Evolutionary conservation across 2,329 filamentous ascomycete genomes (phyloP).

Genomic region (Exophiala oligosperma): DNA sequence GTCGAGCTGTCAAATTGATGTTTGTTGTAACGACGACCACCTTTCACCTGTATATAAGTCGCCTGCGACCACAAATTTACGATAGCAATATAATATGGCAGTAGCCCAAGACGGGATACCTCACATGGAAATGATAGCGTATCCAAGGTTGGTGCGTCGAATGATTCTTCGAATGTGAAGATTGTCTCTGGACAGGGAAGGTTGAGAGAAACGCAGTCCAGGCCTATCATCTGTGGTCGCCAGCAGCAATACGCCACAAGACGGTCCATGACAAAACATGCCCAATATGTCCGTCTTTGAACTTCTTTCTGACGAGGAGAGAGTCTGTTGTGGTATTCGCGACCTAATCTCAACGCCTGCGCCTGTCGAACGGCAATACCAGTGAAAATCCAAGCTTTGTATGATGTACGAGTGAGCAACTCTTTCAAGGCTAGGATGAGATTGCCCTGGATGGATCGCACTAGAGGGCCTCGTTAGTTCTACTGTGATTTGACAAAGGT

Average conservation of each 20-base stretch:
- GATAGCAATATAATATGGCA: slow-evolving; percentile 1
- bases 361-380: not conserved
- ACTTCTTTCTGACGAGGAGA: not conserved
- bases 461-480: not conserved
- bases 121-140: not conserved
- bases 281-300: slow-evolving; percentile 1
- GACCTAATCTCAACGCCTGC: not conserved
- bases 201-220: not conserved
- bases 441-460: not conserved
- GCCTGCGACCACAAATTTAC: slow-evolving; percentile 4
- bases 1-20: too few species aligned
- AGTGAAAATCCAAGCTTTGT: not conserved
- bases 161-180: not conserved
- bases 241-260: slow-evolving; percentile 5
- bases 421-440: not conserved
- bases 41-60: slow-evolving; percentile 3
- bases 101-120: not conserved
- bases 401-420: not conserved
- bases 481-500: too few species aligned
- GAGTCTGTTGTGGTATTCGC: not conserved
- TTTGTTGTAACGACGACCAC: not conserved
- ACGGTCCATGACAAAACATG: slow-evolving; percentile 4
- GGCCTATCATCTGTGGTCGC: slow-evolving; percentile 2
- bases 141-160: not conserved
- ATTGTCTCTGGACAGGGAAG: not conserved